Percentiles rank a stretch among this genome's conserved stretches.
phyloP scores from a whole-genome alignment of 2,329 filamentous ascomycete species.

The Macrophomina pseudophaseolina region DNA sequence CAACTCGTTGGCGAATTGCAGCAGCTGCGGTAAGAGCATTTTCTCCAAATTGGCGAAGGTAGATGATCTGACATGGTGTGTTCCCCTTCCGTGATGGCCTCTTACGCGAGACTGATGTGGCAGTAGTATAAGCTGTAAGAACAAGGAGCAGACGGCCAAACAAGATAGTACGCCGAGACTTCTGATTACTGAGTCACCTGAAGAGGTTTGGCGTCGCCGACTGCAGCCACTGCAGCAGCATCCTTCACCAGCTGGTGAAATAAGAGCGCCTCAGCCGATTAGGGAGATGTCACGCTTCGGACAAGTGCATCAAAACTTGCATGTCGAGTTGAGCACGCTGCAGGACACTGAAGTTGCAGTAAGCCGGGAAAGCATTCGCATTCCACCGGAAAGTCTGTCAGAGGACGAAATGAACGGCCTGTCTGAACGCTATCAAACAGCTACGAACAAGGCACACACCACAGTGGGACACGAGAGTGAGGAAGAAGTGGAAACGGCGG shows the following conservation, averaged over 20 bases:
- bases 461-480: neutral
- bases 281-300: neutral
- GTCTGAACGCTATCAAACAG: neutral
- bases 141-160: neutral
- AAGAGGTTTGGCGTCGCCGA: conserved; percentile 15
- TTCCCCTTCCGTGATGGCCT: neutral
- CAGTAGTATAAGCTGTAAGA: neutral
- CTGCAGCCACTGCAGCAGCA: neutral
- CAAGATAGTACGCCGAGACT: neutral
- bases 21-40: neutral
- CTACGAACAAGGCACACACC: neutral
- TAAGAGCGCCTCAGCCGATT: neutral
- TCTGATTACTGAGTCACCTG: neutral
- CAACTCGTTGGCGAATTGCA: neutral
- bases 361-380: too few species aligned
- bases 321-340: neutral
- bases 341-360: neutral
- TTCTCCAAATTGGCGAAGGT: neutral
- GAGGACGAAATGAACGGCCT: too few species aligned
- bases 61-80: neutral
- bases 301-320: neutral
- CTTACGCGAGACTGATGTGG: neutral
- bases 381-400: too few species aligned
- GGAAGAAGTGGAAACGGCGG: neutral
- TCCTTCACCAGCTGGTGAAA: neutral